Percentiles rank a stretch among this genome's conserved stretches.
Conservation (phyloP, 345 rosid genomes). For the Eucalyptus cloeziana region DNA sequence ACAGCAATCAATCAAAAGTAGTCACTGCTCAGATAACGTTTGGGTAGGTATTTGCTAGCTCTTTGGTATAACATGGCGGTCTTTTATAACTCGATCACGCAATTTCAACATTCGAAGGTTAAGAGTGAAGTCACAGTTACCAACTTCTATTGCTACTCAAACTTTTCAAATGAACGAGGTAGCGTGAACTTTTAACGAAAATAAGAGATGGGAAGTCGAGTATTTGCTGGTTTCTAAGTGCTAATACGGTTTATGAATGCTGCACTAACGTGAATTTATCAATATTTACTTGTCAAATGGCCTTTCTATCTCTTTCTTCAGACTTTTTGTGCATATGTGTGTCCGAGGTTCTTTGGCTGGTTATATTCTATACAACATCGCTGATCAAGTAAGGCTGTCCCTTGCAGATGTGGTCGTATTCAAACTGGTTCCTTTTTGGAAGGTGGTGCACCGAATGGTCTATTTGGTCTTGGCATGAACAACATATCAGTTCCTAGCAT, state of each 20-base stretch:
- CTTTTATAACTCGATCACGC: neutral
- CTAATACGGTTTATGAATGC: neutral
- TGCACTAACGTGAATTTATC: neutral
- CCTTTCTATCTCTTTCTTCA: neutral
- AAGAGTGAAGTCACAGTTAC: neutral
- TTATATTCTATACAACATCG: neutral
- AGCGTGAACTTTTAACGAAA: neutral
- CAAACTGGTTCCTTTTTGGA: conserved; percentile 82
- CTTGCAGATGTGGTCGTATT: conserved; percentile 67
- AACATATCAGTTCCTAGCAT: conserved; percentile 79
- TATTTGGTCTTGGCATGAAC: conserved; percentile 84
- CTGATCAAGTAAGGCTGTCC: neutral
- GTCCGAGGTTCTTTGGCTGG: neutral
- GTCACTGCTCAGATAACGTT: conserved; percentile 39
- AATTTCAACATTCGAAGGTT: neutral
- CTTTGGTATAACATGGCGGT: neutral
- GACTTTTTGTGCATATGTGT: neutral
- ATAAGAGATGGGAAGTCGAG: neutral
- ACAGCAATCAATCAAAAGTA: conserved; percentile 16
- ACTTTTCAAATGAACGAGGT: neutral
- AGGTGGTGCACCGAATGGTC: conserved; percentile 96
- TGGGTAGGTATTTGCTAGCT: conserved; percentile 33
- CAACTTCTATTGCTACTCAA: neutral
- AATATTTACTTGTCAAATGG: neutral
- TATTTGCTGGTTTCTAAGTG: neutral